Base-by-base conservation (phyloP, 345 rosid species). In the Eucalyptus caleyi region DNA sequence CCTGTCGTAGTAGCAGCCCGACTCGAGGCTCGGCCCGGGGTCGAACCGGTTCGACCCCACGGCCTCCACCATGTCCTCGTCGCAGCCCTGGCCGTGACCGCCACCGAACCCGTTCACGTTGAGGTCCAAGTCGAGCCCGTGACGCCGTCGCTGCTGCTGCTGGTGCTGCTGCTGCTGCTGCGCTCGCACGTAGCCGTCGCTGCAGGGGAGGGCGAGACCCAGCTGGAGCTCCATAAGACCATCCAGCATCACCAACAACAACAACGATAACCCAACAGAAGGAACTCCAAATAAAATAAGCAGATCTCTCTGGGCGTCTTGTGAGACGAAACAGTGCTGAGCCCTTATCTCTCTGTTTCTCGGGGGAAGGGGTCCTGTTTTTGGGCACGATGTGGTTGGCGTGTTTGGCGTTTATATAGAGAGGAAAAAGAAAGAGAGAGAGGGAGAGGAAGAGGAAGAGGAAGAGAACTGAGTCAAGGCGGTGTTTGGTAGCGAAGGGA, bases 221-320 rank as follows among this genome's bases (percentile, higher is more conserved):
- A 94, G 88, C 50, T 91, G 92, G 80, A 94, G 95, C 88, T 94
- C 95, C 95, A 93, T 93, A 6, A 21, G 47, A 40, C 47, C 83
- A 21, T 40, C 83, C 69, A 60, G 16, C 83, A 77, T 5, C 83
- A 60, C 2, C 67, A 12, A 30, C 69, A 27, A 18, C 44, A 27
- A 30, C 34, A 62, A 1, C 83, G 11, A 77, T 16, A 37, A 11
- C 83, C 83, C 27, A 77, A 77, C 47, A 21, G 40, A 77, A 11
- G 47, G 7, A 77, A 42, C 47, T 40, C 47, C 80, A 32, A 77
- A 77, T 77, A 77, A 40, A 72, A 37, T 77, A 77, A 77, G 27
- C 83, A 40, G 37, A 72, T 72, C 44, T 37, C 83, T 77, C 83
- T 6, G 83, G 83, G 83, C 12, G 47, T 77, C 83, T 40, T 77